Conservation (phyloP, 139 green algal genomes). For the Chlamydomonas eustigma region DNA sequence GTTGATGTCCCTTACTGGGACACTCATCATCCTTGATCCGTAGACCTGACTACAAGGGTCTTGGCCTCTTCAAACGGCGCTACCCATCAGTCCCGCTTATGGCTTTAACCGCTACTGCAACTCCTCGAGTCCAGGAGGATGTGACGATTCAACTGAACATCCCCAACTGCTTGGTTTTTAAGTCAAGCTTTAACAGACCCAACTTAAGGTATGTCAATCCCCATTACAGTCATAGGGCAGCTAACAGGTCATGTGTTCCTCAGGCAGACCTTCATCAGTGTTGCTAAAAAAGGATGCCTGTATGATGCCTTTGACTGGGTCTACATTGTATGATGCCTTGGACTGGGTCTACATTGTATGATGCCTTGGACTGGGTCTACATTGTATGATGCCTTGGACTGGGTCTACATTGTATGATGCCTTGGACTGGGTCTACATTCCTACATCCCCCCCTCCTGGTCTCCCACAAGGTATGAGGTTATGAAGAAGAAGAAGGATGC, state of each 20-base stretch:
- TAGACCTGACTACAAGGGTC: conserved; percentile 10
- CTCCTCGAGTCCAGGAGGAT: conserved; percentile 56
- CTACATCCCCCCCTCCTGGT: not conserved
- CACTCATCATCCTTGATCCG: not conserved
- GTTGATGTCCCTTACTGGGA: too few relatives aligned
- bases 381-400: too few relatives aligned
- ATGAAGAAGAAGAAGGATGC: conserved; percentile 68
- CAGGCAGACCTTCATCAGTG: too few relatives aligned
- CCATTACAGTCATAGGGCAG: too few relatives aligned
- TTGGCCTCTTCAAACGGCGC: conserved; percentile 65
- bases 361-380: too few relatives aligned
- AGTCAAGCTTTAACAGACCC: conserved; percentile 87
- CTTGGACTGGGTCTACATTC: too few relatives aligned
- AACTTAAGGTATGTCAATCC: conserved; percentile 86
- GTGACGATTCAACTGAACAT: conserved; percentile 57
- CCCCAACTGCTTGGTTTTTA: conserved; percentile 68
- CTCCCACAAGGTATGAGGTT: conserved; percentile 72
- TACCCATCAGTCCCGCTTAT: conserved; percentile 65
- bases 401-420: too few relatives aligned
- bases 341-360: too few relatives aligned
- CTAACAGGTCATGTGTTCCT: too few relatives aligned
- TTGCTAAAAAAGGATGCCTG: too few relatives aligned
- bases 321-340: too few relatives aligned
- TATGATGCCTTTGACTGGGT: too few relatives aligned
- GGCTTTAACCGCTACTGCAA: conserved; percentile 77